These are phyloP conservation scores for Pilasporangium apinafurcum DNA, from an alignment of 352 stramenopile genomes.

Conservation along the genomic window DNA sequence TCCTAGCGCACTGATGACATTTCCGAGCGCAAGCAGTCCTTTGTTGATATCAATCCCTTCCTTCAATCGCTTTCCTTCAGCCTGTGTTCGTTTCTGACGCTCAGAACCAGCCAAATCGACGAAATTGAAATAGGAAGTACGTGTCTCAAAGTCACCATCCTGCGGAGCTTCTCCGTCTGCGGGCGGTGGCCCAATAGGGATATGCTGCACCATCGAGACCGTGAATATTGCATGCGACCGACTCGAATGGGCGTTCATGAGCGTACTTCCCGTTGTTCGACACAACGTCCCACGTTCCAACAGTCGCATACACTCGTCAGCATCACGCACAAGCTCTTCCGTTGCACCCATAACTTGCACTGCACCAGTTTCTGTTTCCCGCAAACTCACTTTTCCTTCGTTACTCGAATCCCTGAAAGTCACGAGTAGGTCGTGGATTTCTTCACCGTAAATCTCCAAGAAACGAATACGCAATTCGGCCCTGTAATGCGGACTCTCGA, in stretches of 20 bases:
- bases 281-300: constrained; percentile 81
- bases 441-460: constrained; percentile 90
- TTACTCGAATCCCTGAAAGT: constrained; percentile 50
- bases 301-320: constrained; percentile 74
- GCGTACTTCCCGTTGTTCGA: constrained; percentile 81
- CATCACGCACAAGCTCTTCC: constrained; percentile 57
- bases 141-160: constrained; percentile 71
- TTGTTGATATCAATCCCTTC: constrained; percentile 99
- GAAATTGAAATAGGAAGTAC: constrained; percentile 88
- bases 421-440: constrained; percentile 86
- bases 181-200: constrained; percentile 41
- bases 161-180: constrained; percentile 21
- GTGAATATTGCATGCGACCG: constrained; percentile 91
- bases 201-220: constrained; percentile 73
- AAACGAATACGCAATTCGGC: constrained; percentile 81
- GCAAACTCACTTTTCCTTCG: constrained; percentile 74
- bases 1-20: constrained; percentile 96
- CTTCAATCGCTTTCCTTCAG: constrained; percentile 87
- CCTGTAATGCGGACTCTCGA: constrained; percentile 53
- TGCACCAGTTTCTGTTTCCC: constrained; percentile 75
- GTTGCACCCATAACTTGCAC: constrained; percentile 79
- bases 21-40: constrained; percentile 94
- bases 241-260: constrained; percentile 91
- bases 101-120: constrained; percentile 91
- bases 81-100: constrained; percentile 94